These are phyloP conservation scores for Stagonosporopsis rhizophila DNA, from an alignment of 2,329 filamentous ascomycete species.

Conservation along the genomic window DNA sequence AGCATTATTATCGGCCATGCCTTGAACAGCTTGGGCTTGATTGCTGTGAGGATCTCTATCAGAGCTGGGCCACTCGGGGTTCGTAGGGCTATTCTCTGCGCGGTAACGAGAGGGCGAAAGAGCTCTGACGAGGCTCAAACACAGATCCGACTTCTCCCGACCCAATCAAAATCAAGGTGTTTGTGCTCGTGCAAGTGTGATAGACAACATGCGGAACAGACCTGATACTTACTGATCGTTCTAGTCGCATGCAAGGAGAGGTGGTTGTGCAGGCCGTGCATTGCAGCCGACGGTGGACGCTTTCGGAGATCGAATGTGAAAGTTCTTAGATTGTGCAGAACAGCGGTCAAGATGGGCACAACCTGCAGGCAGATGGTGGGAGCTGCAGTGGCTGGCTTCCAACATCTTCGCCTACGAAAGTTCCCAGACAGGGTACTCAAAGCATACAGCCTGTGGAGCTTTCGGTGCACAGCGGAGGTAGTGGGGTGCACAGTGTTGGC, in stretches of 20 bases:
- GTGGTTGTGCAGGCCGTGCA: conserved; percentile 1
- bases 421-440: neutral
- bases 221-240: neutral
- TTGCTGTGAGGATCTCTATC: neutral
- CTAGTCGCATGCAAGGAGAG: neutral
- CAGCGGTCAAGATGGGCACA: conserved; percentile 13
- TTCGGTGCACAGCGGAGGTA: too few relatives aligned
- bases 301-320: conserved; percentile 7
- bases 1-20: neutral
- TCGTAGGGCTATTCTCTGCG: neutral
- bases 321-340: conserved; percentile 9
- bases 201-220: neutral
- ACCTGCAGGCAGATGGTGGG: neutral
- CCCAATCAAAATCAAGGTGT: neutral
- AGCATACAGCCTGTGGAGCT: too few relatives aligned
- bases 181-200: neutral
- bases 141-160: conserved; percentile 6
- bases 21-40: neutral
- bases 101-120: neutral
- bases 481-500: neutral
- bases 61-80: too few relatives aligned
- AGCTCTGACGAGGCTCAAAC: neutral
- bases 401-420: neutral
- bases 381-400: neutral
- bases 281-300: conserved; percentile 1